A percentile compares a stretch with the other conserved stretches of the same genome.
phyloP scores from a whole-genome alignment of 164 flowering plant species.

The Magnolia sinica region DNA sequence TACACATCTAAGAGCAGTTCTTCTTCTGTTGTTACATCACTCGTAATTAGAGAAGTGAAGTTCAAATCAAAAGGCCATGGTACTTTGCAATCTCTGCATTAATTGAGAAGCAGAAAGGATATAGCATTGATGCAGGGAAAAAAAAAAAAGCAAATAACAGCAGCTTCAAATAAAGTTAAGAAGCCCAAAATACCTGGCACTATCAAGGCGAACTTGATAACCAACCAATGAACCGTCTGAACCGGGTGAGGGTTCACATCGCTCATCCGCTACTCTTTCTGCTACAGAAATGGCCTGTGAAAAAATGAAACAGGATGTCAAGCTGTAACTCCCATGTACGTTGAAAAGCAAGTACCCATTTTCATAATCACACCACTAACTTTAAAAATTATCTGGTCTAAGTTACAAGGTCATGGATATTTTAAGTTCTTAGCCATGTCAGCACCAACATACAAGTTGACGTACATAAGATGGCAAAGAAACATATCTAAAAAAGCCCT shows the following conservation, averaged over 20 bases:
- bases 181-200: constrained; percentile 56
- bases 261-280: constrained; percentile 90
- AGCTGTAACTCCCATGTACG: not conserved
- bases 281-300: constrained; percentile 89
- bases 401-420: no score
- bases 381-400: not conserved
- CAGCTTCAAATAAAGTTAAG: not conserved
- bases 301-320: not conserved
- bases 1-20: no score
- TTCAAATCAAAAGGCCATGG: not conserved
- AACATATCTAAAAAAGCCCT: no score
- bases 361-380: not conserved
- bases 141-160: no score
- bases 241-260: constrained; percentile 82
- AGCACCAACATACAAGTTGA: no score
- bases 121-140: not conserved
- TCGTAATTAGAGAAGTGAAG: no score
- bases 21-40: no score
- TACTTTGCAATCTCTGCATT: not conserved
- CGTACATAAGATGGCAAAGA: no score
- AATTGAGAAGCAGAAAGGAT: not conserved
- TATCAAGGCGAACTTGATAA: constrained; percentile 95
- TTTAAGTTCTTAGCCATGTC: no score
- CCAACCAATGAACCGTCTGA: constrained; percentile 82
- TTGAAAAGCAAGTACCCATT: not conserved